Conservation (phyloP, 2,329 filamentous ascomycete genomes). For the Diaporthe destruens region DNA sequence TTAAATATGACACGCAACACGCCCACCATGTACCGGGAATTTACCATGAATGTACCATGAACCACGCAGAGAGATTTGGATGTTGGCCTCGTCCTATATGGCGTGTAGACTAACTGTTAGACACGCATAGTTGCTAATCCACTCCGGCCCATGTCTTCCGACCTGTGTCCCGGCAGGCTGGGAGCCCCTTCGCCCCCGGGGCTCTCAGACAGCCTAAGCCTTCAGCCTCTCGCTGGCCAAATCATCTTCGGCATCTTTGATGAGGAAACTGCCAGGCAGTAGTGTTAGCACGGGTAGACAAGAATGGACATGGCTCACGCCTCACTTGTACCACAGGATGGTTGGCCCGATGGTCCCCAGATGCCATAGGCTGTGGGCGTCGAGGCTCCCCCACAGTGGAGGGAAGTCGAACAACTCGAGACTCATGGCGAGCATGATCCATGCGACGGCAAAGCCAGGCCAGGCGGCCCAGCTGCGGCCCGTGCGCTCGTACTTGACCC, state of each 20-base stretch:
- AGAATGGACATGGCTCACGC: neutral
- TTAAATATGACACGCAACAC: neutral
- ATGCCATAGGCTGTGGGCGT: constrained; percentile 98
- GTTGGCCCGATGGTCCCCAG: constrained; percentile 90
- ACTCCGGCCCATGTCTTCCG: neutral
- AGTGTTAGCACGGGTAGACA: constrained; percentile 45
- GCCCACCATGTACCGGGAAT: neutral
- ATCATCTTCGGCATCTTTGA: constrained; percentile 88
- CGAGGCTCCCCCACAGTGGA: constrained; percentile 82
- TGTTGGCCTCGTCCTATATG: neutral
- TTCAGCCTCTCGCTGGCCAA: constrained; percentile 80
- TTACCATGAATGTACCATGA: neutral
- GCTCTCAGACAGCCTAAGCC: constrained; percentile 56
- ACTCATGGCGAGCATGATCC: constrained; percentile 94
- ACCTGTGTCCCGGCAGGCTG: neutral
- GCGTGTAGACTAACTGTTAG: neutral
- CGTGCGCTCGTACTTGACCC: constrained; percentile 77
- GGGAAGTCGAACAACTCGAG: constrained; percentile 95
- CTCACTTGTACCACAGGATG: constrained; percentile 94
- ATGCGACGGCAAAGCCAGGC: constrained; percentile 91
- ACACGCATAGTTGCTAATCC: neutral
- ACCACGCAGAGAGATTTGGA: neutral
- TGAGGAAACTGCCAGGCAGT: constrained; percentile 74
- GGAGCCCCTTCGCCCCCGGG: too few species aligned
- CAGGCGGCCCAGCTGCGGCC: constrained; percentile 85